Conservation (phyloP, 805 yeast species). For the Lipomyces lipofer region DNA sequence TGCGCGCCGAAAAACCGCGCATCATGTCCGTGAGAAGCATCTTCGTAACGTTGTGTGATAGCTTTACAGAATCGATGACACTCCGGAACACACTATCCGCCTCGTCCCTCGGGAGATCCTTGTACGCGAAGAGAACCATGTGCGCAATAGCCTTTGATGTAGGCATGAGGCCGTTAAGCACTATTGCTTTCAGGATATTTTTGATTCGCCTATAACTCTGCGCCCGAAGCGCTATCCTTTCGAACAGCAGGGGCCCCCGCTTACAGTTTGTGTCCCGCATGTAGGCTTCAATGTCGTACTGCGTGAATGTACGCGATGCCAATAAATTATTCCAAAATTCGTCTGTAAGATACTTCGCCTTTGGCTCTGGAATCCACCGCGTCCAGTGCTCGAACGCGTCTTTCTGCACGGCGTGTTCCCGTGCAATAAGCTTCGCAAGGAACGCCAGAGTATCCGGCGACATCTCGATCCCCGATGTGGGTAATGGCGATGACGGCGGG, state of each 20-base stretch:
- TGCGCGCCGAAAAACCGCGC: not conserved
- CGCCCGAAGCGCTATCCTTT: not conserved
- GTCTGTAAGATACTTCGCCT: not conserved
- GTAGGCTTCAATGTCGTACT: not conserved
- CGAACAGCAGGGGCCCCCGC: not conserved
- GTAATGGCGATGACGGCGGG: too few relatives aligned
- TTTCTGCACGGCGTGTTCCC: not conserved
- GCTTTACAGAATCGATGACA: not conserved
- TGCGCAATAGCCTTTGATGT: not conserved
- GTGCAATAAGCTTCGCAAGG: conserved; percentile 1
- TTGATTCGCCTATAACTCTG: not conserved
- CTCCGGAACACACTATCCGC: not conserved
- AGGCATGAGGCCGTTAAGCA: not conserved
- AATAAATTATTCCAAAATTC: not conserved
- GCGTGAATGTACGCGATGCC: not conserved
- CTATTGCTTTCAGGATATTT: not conserved
- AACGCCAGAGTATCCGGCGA: not conserved
- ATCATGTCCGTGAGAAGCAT: too few relatives aligned
- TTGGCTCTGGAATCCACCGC: not conserved
- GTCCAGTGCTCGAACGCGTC: not conserved
- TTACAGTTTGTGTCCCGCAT: not conserved
- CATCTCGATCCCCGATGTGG: not conserved
- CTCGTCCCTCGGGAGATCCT: not conserved
- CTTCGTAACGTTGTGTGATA: too few relatives aligned
- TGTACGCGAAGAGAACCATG: not conserved